Evolutionary conservation across 305 asterid species (phyloP), one percentile per base, ranked within the genome.

Genomic region (Euphrasia arctica): DNA sequence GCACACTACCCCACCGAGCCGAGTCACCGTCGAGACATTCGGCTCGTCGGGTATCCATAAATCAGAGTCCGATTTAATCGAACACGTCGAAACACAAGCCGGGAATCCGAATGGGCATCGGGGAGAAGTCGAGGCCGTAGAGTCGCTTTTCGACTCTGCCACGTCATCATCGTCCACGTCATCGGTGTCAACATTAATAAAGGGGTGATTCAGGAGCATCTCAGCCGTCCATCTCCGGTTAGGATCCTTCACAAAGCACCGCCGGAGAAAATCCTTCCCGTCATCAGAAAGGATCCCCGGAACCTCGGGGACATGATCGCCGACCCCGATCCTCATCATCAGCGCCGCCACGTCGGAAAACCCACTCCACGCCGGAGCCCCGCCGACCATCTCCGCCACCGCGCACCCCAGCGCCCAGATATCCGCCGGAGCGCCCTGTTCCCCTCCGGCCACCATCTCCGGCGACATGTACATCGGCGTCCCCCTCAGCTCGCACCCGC

Each of bases 31-130:
- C 28, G 80, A 9, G 10, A 36, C 25, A 64, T 29, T 69, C 42
- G 61, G 43, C 67, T 39, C 43, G 1, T 39, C 3, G 11, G 43
- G 1, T 1, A 62, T 58, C 77, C 74, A 66, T 3, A 54, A 63
- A 4, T 22, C 56, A n/a, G 63, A 60, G 12, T 66, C 28, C 8
- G 75, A 52, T 3, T 82, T 72, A 59, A 65, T 77, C 75, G 87
- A 77, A 70, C 70, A 13, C 22, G 85, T 36, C 6, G 42, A 68
- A 48, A 27, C 82, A 85, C 86, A 87, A 31, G 80, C 87, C 0
- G 83, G 76, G 57, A 78, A 84, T 64, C 85, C 95, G 5, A 87
- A 83, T 13, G 85, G 87, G 51, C 94, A 76, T 63, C 84, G 77
- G 0, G 97, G 97, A 50, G 97, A 87, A 0, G 68, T 31, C 0